Evolutionary conservation across 2,329 filamentous ascomycete genomes (phyloP), one percentile per base, ranked within the genome.

Genomic region (Lizonia empirigonia): DNA sequence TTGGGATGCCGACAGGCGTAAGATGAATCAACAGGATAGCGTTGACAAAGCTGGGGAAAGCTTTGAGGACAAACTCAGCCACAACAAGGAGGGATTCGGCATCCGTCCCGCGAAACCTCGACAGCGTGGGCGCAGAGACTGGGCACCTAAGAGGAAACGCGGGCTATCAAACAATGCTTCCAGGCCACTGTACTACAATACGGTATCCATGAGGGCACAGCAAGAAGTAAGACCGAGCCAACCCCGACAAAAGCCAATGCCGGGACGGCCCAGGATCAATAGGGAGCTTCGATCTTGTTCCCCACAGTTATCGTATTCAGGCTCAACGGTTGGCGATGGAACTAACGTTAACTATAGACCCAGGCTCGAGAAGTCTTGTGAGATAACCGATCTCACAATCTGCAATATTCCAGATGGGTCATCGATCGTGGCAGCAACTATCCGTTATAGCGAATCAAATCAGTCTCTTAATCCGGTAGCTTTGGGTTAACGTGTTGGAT

Each of bases 381-480:
- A 50, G 38, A 41, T 47, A 46, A 50, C 33, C 22, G 41, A 58
- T 55, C 12, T 58, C 32, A 49, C 42, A 13, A 32, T 22, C 35
- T 55, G 35, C 32, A 24, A 7, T 44, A 32, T 55, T 15, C 48
- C 27, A 53, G 38, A 53, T 22, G 36, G 33, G 44, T 53, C 40
- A 16, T 47, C 36, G 15, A 49, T 58, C 24, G 37, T 58, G 12
- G 50, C 34, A 55, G 55, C 44, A 53, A 47, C 38, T 45, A 24
- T 56, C n/a, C 32, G 27, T 44, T 56, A 29, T 22, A 19, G 26
- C 38, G 29, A 50, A 5, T 56, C 48, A 27, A 51, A 50, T 18
- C 45, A 26, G 32, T 44, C 39, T 44, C 44, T 38, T 19, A 38
- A 46, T 22, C 36, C 29, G 19, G 26, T 24, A 50, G 35, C 44